Evolutionary conservation across 768 basidiomycete genomes (phyloP), one percentile per base, ranked within the genome.

Genomic region (Cantharellus cinnabarinus): DNA sequence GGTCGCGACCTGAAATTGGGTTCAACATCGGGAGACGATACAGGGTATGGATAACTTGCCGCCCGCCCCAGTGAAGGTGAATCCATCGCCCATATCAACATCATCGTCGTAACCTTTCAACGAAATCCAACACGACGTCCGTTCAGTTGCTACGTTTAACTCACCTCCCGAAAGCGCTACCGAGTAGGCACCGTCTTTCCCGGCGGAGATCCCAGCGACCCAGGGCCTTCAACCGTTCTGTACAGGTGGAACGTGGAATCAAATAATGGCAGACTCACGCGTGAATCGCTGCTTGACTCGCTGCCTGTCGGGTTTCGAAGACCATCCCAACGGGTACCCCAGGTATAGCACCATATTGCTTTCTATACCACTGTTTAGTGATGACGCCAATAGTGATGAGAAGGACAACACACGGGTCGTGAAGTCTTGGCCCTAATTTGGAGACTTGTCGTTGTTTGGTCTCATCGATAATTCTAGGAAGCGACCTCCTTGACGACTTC

Each of bases 321-420:
- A 85, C 87, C 35, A 81, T 81, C 2, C 89, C 89, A 14, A 90
- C 79, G 35, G 75, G 73, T 20, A 94, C 69, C 2, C 78, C 87
- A 3, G 89, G 88, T 59, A 95, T 93, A 41, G 74, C 64, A 0
- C 91, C 91, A 68, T 80, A 91, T 2, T 71, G 76, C 71, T 89
- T 91, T 5, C 85, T 88, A 34, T 34, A 29, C 7, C 10, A 10
- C 29, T 48, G 44, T 7, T 54, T 37, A 10, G 52, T 54, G 52
- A 54, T 7, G 10, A 10, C 52, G 10, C 52, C 10, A 10, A 10
- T 54, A 54, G 1, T 10, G 35, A 37, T 10, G 52, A 10, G 10
- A 10, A 37, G 35, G 7, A 54, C 38, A 54, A 54, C 52, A 37
- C 38, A 54, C 52, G 52, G 52, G 35, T 54, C 35, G 35, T 10